Base-by-base conservation (phyloP, 78 protist genomes). In the Ministeria vibrans region DNA sequence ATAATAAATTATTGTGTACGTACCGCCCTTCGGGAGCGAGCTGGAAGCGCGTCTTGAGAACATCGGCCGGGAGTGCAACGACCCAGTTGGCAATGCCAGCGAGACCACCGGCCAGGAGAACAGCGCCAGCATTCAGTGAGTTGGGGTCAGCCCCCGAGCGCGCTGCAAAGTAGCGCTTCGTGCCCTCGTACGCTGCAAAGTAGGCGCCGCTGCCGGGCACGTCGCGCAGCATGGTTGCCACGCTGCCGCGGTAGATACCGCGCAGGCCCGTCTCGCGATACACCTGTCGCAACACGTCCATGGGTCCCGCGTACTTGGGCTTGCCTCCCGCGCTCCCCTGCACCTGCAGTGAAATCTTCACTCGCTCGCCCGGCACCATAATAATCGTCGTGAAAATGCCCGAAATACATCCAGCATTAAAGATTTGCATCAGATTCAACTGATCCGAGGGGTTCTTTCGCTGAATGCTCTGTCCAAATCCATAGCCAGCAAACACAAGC, bases 41-140 rank as follows among this genome's bases (percentile, higher is more conserved):
- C 63, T 85, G 84, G 51, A 80, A 44, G 38, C 81, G 81, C 11
- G 80, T 36, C 84, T 84, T 84, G 77, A 84, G 75, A 5, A 59
- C 41, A 44, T 84, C 87, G 49, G 70, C 42, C 9, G 87, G 87
- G 32, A 84, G 76, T 7, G 78, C 49, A 27, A 70, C 83, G 18
- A 32, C 27, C 94, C 94, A 90, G 76, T 81, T 85, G 62, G 15
- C 13, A 30, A 90, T 70, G 44, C 94, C 93, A 18, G 88, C 92
- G 39, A 59, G 27, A 0, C 92, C 92, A 11, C 92, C 92, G 15
- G 87, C 80, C 0, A 76, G 13, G 6, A 83, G 81, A 28, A 62
- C 49, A 30, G 42, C 86, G 71, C 6, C 42, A 23, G 41, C 20
- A 18, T 20, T 11, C 43, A 63, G 42, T 1, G 71, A 63, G 71